Evolutionary conservation across 2,329 filamentous ascomycete genomes (phyloP), one percentile per base, ranked within the genome.

Genomic region (Phialophora verrucosa): DNA sequence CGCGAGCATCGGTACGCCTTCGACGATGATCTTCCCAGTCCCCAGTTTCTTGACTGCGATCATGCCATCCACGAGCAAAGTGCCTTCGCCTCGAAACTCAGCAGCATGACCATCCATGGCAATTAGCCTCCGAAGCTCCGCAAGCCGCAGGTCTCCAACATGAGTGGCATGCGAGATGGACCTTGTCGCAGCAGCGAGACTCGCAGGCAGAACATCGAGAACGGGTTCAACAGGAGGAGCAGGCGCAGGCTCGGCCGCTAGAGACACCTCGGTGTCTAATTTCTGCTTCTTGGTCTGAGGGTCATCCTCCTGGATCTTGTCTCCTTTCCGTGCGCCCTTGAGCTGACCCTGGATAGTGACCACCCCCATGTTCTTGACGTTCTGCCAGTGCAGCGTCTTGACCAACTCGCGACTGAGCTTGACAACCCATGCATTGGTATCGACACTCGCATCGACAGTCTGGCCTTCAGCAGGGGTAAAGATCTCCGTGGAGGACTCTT

Each of bases 351-450:
- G 96, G 63, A 99, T 84, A n/a, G 94, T 96, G 17, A 97, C 94
- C 64, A 99, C 92, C 47, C 92, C 91, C 7, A 98, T 83, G 1
- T 91, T 93, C 63, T 92, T 89, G 27, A 98, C 93, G 65, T 92
- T 93, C 80, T 98, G 95, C 95, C 95, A 98, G 75, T 91, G 92
- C 66, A 99, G 84, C 72, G 90, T 90, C 78, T 92, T 92, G 66
- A 96, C 91, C 23, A 99, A 87, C 53, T 87, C 83, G 72, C 94
- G 91, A 57, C 92, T 93, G 20, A 99, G 85, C 78, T 93, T 96
- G 67, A 99, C 91, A 27, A 91, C 90, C 95, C 96, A 99, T 3
- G 95, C 93, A 76, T 98, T 97, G 4, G 94, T 98, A 76, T 99
- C 95, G 50, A 98, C 94, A 74, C 93, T 97, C 12, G 94, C 95